These are phyloP conservation scores for Pichia eremophila DNA, from an alignment of 805 yeast genomes.

Conservation along the genomic window DNA sequence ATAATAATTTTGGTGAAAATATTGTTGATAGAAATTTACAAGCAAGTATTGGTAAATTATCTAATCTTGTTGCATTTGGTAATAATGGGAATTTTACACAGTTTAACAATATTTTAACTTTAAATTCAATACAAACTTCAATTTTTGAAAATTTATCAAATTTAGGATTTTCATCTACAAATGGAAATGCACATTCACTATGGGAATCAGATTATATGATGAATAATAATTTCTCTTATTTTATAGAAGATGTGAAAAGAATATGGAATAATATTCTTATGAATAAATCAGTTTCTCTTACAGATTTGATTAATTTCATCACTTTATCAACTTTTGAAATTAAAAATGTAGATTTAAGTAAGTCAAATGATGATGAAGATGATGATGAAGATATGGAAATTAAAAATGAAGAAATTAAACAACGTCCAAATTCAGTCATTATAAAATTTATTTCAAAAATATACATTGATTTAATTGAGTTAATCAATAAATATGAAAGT, in stretches of 20 bases:
- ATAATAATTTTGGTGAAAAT: constrained; percentile 30
- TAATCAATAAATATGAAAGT: background rate
- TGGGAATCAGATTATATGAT: background rate
- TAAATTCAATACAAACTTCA: constrained; percentile 1
- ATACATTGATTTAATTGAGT: no score
- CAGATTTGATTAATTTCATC: background rate
- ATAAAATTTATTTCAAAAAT: no score
- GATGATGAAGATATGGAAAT: no score
- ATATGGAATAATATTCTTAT: background rate
- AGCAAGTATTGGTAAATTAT: constrained; percentile 63
- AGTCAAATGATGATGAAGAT: background rate
- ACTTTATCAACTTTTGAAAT: background rate
- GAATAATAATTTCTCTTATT: background rate
- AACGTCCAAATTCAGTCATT: no score
- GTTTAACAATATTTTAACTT: background rate
- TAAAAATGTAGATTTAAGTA: background rate
- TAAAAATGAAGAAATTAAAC: no score
- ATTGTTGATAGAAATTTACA: constrained; percentile 42
- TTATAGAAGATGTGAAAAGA: background rate
- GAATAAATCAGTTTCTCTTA: background rate
- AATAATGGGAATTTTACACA: background rate
- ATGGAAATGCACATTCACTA: background rate
- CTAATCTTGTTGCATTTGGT: constrained; percentile 30
- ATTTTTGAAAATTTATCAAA: background rate
- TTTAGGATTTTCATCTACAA: background rate